Evolutionary conservation across 768 basidiomycete genomes (phyloP), one percentile per base, ranked within the genome.

Genomic region (Inosperma sp.): DNA sequence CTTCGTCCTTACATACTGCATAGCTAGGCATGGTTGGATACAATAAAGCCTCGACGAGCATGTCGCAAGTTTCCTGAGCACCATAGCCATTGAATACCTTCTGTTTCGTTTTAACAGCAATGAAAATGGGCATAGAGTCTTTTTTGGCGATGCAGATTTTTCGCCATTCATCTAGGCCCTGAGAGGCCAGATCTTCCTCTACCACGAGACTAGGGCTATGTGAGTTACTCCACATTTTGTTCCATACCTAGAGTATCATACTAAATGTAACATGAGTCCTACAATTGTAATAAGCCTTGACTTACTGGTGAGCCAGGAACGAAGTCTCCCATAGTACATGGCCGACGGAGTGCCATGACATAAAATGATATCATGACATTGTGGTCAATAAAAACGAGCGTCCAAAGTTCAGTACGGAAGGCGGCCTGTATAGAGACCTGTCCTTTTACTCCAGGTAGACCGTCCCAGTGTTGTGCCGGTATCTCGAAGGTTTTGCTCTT

Each of bases 21-120:
- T 26, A 10, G 7, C 45, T 27, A 5, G 56, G 56, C 51, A 55
- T 61, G 3, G n/a, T n/a, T 3, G 58, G 58, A 19, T 34, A 35
- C 2, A 62, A 56, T 4, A 56, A 19, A 14, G 59, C 61, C 7
- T 44, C 13, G 5, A 46, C 17, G 7, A 62, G 51, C 29, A 56
- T 55, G 40, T 62, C 59, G 14, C 46, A 46, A 0, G 59, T 42
- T 35, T 60, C 61, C 35, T 62, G 61, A 1, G 61, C 55, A 4
- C 59, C 56, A 35, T 51, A 60, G 5, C 61, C 61, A 44, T 62
- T 62, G 41, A 60, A 62, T 5, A 53, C 56, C 1, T 22, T 25
- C 34, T 62, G 61, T 6, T 16, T 12, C 0, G 31, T 7, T 31
- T 55, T 60, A 27, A 61, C 52, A 2, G 23, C 33, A 10, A 5